Base-by-base conservation (phyloP, 1,284 basidiomycete species). In the Ganoderma boninense region DNA sequence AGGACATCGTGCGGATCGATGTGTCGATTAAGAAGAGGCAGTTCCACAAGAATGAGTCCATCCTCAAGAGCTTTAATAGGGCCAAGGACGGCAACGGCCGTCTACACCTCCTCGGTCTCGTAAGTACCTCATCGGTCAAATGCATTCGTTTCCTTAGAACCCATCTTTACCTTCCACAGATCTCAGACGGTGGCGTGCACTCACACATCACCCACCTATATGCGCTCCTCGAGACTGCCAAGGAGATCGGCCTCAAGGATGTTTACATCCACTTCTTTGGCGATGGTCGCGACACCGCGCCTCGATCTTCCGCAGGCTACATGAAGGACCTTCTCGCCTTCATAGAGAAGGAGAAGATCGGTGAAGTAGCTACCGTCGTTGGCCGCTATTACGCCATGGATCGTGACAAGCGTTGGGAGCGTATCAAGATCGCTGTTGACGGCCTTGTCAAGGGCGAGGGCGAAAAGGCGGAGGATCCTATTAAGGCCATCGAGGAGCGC, bases 341-440 rank as follows among this genome's bases (percentile, higher is more conserved):
- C 81, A 87, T 93, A 71, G 86, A 93, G 79, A 88, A 92, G 74
- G 91, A 94, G 77, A 86, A 90, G 52, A 89, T 92, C 65, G 92
- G 92, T 42, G 85, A 90, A 77, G 83, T 97, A 68, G 92, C 94
- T 13, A 96, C 95, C 8, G 86, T 97, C 65, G 84, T 96, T 40
- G 95, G 95, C 5, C 84, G 96, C 63, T 97, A 97, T 87, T 97
- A 97, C 77, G 96, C 95, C 56, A 97, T 97, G 96, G 96, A 97
- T 82, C 90, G 96, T 59, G 96, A 97, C 81, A 97, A 97, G 87
- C 90, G 96, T 68, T 97, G 96, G 95, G 96, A 97, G 80, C 88
- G 95, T 60, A 81, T 97, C 80, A 95, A 95, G 87, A 85, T 95
- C 71, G 95, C 95, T 11, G 86, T 97, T 4, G 95, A 97, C 63